Percentiles rank a stretch among this genome's conserved stretches.
Conservation (phyloP, 352 stramenopile genomes). For the Aphanomyces cochlioides region DNA sequence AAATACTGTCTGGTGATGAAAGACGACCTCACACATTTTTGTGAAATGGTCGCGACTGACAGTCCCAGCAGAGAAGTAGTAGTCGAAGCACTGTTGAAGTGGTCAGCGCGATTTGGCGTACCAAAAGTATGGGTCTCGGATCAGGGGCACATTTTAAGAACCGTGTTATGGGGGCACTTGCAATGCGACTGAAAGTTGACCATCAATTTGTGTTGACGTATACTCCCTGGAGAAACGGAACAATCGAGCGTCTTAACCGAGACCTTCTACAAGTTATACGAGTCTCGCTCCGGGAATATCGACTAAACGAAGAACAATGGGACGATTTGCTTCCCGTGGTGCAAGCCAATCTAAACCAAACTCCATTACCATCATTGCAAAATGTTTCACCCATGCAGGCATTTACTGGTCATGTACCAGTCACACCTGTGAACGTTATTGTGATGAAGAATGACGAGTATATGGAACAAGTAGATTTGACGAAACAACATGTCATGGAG, state of each 20-base stretch:
- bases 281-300: slow-evolving; percentile 30
- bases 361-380: slow-evolving; percentile 29
- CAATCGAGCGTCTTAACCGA: slow-evolving; percentile 34
- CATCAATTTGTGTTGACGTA: slow-evolving; percentile 35
- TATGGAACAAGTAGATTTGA: neutral
- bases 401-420: slow-evolving; percentile 30
- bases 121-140: slow-evolving; percentile 35
- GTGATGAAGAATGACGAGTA: neutral
- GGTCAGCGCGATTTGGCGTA: slow-evolving; percentile 35
- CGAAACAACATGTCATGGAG: neutral
- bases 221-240: slow-evolving; percentile 39
- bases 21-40: slow-evolving; percentile 36
- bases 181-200: neutral
- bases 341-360: slow-evolving; percentile 39
- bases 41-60: slow-evolving; percentile 33
- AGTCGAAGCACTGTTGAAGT: slow-evolving; percentile 33
- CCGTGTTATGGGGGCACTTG: slow-evolving; percentile 32
- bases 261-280: slow-evolving; percentile 37
- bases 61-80: slow-evolving; percentile 25
- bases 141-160: slow-evolving; percentile 41
- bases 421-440: slow-evolving; percentile 23
- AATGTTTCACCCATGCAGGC: slow-evolving; percentile 31
- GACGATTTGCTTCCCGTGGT: slow-evolving; percentile 32
- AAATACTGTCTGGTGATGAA: slow-evolving; percentile 40
- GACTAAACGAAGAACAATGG: slow-evolving; percentile 30